A percentile compares a stretch with the other conserved stretches of the same genome.
These are phyloP conservation scores for Ophiostoma sp. DNA, from an alignment of 2,329 filamentous ascomycete genomes.

Conservation along the genomic window DNA sequence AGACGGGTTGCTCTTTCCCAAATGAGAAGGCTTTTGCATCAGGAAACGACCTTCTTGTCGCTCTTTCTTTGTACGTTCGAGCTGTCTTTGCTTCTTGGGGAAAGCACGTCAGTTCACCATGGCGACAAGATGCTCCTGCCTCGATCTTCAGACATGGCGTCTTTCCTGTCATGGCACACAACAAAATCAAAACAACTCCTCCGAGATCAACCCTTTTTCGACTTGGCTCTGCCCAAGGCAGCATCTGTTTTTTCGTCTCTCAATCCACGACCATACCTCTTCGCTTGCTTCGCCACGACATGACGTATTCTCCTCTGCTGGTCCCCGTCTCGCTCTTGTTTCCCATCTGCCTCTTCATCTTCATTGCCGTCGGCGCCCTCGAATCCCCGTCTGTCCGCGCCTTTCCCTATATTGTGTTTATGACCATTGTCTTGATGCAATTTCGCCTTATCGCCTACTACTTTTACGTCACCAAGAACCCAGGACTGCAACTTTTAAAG, in stretches of 20 bases:
- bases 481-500: slow-evolving; percentile 1
- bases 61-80: not conserved
- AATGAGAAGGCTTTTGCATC: not conserved
- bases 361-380: slow-evolving; percentile 7
- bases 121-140: not conserved
- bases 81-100: not conserved
- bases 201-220: not conserved
- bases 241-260: not conserved
- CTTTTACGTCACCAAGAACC: not conserved
- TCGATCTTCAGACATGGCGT: too few species aligned
- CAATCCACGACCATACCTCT: not conserved
- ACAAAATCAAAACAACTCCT: too few species aligned
- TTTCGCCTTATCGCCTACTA: slow-evolving; percentile 22
- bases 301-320: slow-evolving; percentile 14
- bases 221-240: not conserved
- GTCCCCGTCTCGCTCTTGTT: slow-evolving; percentile 20
- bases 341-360: slow-evolving; percentile 2
- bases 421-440: slow-evolving; percentile 14
- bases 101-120: not conserved
- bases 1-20: not conserved
- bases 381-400: slow-evolving; percentile 18
- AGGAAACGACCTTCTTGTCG: not conserved
- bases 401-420: slow-evolving; percentile 8
- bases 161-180: too few species aligned
- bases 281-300: not conserved